Evolutionary conservation across 192 early-diverging fungal genomes (phyloP).

Genomic region (Spizellomyces sp.): DNA sequence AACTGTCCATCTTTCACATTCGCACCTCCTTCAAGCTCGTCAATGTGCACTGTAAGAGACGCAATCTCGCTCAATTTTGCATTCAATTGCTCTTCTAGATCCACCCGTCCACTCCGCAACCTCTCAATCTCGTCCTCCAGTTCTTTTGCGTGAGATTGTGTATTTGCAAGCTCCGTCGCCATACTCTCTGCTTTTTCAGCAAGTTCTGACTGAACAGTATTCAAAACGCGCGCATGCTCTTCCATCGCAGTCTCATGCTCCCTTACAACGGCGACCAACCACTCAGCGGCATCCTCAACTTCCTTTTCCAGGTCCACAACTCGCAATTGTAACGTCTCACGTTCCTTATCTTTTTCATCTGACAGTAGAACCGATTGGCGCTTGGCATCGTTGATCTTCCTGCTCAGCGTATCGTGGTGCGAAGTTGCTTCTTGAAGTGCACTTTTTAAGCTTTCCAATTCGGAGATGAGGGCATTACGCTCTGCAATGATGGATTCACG

Average conservation of each 20-base stretch:
- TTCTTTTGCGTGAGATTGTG: too few species aligned
- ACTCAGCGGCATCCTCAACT: neutral
- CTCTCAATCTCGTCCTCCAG: too few species aligned
- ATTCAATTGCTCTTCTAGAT: too few species aligned
- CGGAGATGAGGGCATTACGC: neutral
- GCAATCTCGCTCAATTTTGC: neutral
- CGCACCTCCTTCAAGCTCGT: too few species aligned
- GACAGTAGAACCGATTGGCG: neutral
- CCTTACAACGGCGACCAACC: too few species aligned
- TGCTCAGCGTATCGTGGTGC: neutral
- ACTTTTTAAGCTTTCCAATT: neutral
- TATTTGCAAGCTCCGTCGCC: neutral
- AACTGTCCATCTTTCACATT: too few species aligned
- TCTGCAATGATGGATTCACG: neutral
- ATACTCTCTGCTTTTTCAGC: neutral
- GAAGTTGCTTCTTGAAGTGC: neutral
- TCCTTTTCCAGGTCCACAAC: slow-evolving; percentile 8
- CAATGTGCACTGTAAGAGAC: neutral
- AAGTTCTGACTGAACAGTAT: too few species aligned
- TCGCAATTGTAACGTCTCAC: neutral
- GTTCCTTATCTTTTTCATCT: neutral
- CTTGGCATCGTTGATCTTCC: neutral
- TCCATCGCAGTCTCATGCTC: too few species aligned
- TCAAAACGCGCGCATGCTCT: too few species aligned
- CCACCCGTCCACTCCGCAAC: too few species aligned